Evolutionary conservation across 805 yeast genomes (phyloP).

Genomic region (Suhomyces tanzawaensis): DNA sequence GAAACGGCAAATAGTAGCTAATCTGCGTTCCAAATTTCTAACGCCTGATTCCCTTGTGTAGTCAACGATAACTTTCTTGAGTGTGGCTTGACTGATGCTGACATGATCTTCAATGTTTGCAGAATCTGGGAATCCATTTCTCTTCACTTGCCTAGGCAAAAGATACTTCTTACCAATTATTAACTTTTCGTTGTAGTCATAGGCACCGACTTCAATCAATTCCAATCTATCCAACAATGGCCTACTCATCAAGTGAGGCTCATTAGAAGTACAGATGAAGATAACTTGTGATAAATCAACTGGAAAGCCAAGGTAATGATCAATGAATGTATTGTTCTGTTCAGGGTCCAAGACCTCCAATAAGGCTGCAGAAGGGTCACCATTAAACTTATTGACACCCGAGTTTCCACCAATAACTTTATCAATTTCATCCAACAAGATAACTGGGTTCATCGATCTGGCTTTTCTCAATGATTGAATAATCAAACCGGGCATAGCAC

Average conservation of each 20-base stretch:
- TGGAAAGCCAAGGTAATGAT: slow-evolving; percentile 84
- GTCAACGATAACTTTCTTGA: slow-evolving; percentile 59
- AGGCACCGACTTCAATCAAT: slow-evolving; percentile 73
- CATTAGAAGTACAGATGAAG: slow-evolving; percentile 85
- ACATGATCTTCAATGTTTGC: slow-evolving; percentile 36
- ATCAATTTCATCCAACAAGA: slow-evolving; percentile 82
- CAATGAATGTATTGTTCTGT: slow-evolving; percentile 73
- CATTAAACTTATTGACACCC: slow-evolving; percentile 51
- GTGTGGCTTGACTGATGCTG: slow-evolving; percentile 48
- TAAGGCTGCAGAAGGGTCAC: slow-evolving; percentile 89
- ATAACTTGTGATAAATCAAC: slow-evolving; percentile 77
- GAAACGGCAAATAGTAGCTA: slow-evolving; percentile 75
- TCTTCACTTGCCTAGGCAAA: slow-evolving; percentile 68
- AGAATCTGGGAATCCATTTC: slow-evolving; percentile 56
- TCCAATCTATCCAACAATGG: slow-evolving; percentile 86
- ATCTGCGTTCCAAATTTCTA: slow-evolving; percentile 68
- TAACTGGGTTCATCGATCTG: slow-evolving; percentile 77
- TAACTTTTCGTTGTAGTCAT: slow-evolving; percentile 73
- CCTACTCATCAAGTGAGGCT: slow-evolving; percentile 63
- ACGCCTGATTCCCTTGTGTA: slow-evolving; percentile 89
- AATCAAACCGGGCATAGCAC: slow-evolving; percentile 86
- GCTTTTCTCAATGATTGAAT: slow-evolving; percentile 75
- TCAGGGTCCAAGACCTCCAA: slow-evolving; percentile 89
- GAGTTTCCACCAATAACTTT: slow-evolving; percentile 60
- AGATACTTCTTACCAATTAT: slow-evolving; percentile 67